Percentiles rank a stretch among this genome's conserved stretches.
Conservation (phyloP, 441 rosid species). For the Syzygium syzygioides region DNA sequence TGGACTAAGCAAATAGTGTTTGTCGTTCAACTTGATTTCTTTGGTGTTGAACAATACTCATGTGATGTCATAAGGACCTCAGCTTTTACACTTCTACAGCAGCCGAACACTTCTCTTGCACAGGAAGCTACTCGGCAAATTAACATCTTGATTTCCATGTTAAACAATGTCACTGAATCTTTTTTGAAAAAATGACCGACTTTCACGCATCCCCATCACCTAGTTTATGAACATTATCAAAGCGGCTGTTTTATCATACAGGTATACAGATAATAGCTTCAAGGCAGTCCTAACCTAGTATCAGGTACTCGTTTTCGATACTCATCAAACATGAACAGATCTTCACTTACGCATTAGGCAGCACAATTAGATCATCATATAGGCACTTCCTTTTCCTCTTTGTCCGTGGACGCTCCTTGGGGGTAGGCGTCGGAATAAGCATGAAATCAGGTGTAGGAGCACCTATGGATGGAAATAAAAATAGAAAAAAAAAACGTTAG, state of each 20-base stretch:
- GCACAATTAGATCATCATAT: constrained; percentile 46
- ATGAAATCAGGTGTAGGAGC: constrained; percentile 35
- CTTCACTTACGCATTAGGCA: constrained; percentile 60
- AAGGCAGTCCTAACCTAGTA: neutral
- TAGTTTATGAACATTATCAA: neutral
- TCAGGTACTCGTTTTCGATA: neutral
- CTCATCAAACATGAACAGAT: neutral
- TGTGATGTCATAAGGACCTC: neutral
- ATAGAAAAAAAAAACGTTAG: neutral
- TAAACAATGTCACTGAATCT: neutral
- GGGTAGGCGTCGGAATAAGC: constrained; percentile 53
- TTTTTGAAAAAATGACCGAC: neutral
- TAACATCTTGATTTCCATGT: neutral
- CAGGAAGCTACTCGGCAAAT: neutral
- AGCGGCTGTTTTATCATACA: neutral
- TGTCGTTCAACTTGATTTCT: neutral
- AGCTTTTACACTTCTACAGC: neutral
- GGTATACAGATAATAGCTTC: neutral
- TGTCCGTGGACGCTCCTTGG: constrained; percentile 39
- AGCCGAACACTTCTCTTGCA: neutral
- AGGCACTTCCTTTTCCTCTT: constrained; percentile 55
- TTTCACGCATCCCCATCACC: neutral
- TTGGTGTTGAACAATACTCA: neutral
- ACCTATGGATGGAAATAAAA: constrained; percentile 25
- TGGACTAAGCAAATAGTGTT: neutral